Base-by-base conservation (phyloP, 176 grass and related monocot genomes). In the Eragrostis curvula region DNA sequence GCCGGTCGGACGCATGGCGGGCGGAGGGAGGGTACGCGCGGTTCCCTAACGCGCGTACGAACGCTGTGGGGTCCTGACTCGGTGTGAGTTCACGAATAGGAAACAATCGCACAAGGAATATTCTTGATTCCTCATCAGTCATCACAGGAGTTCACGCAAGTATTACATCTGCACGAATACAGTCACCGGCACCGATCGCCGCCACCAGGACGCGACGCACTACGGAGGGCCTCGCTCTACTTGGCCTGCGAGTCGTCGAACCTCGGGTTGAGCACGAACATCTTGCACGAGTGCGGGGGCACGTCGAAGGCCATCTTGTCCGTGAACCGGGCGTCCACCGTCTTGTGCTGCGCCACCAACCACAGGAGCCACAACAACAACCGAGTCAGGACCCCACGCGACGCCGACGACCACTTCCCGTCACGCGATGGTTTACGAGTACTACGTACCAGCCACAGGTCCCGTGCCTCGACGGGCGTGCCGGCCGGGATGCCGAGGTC, bases 401-500 rank as follows among this genome's bases (percentile, higher is more conserved):
- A 36, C 32, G 32, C 32, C 32, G 32, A 36, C 32, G 32, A 36
- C 32, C 32, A 36, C 32, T 36, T 5, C 11, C 24, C 58, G 1
- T 0, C 24, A 11, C 0, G n/a, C 20, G 57, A 60, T 13, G 57
- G 12, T 0, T n/a, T 14, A 14, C 47, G 13, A 48, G 47, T 11
- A 11, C 3, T 20, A 51, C 72, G 32, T 75, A 97, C 91, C 91
- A 86, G 74, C 92, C 92, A 97, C 12, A 93, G 80, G 78, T 98
- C 94, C 88, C 89, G 63, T 59, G 81, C 89, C 79, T 91, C 40
- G 70, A 94, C 86, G 58, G 29, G 15, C 0, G 91, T 94, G 75
- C 78, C 88, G 41, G 80, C 75, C 28, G 94, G 91, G 83, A 97
- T 71, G 63, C 89, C 91, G 69, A 94, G 47, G 79, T 97, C 94